Evolutionary conservation across 331 rosid genomes (phyloP).

Genomic region (Cydonia oblonga): DNA sequence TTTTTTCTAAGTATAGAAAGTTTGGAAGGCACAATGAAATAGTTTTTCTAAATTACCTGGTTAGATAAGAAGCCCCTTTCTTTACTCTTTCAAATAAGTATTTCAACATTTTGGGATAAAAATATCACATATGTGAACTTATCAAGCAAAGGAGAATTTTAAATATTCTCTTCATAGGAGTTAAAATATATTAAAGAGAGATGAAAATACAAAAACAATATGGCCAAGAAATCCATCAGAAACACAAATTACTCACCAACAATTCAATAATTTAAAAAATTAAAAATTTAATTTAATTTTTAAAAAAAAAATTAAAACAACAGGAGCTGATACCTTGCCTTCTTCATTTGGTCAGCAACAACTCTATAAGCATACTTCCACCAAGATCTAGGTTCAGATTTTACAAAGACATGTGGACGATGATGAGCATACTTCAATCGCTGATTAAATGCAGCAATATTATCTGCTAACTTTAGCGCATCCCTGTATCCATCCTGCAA

Average conservation of each 20-base stretch:
- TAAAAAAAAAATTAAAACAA: not conserved
- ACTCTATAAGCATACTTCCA: constrained; percentile 85
- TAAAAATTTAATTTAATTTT: no score
- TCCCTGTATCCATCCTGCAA: constrained; percentile 85
- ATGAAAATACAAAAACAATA: not conserved
- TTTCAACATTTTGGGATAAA: not conserved
- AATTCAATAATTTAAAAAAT: not conserved
- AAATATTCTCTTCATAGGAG: not conserved
- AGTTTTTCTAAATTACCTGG: not conserved
- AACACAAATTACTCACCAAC: not conserved
- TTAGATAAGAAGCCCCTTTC: not conserved
- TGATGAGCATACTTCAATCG: constrained; percentile 88
- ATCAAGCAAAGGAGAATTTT: not conserved
- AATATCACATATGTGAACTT: not conserved
- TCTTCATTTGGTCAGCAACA: constrained; percentile 81
- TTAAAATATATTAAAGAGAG: not conserved
- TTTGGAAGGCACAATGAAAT: not conserved
- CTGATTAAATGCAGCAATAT: constrained; percentile 84
- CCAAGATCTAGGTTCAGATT: constrained; percentile 72
- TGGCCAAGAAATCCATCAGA: not conserved
- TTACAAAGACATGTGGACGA: constrained; percentile 69
- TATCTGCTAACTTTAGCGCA: constrained; percentile 70
- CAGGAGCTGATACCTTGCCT: constrained; percentile 52
- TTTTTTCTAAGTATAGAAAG: not conserved
- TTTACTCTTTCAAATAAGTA: not conserved